A percentile compares a stretch with the other conserved stretches of the same genome.
These are phyloP conservation scores for Annulohypoxylon nitens DNA, from an alignment of 495 filamentous ascomycete species.

Conservation along the genomic window DNA sequence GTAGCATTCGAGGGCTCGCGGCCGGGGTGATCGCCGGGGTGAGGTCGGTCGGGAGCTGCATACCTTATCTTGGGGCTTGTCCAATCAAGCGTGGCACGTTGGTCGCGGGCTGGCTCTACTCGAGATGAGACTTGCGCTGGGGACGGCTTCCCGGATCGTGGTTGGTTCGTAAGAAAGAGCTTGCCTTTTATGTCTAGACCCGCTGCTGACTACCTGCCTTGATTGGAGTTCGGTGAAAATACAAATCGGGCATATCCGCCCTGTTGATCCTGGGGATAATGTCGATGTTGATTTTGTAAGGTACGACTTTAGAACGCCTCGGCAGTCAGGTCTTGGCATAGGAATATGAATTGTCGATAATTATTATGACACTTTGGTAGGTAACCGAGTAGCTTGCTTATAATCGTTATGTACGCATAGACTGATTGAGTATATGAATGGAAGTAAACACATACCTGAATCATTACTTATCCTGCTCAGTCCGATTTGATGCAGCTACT, in stretches of 20 bases:
- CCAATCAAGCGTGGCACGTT: slow-evolving; percentile 47
- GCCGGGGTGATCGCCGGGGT: slow-evolving; percentile 25
- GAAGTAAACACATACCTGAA: not conserved
- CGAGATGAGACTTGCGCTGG: slow-evolving; percentile 23
- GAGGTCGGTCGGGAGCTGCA: slow-evolving; percentile 16
- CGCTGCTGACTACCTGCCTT: slow-evolving; percentile 40
- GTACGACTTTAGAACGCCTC: slow-evolving; percentile 4
- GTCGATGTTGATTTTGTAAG: not conserved
- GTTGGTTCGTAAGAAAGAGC: slow-evolving; percentile 32
- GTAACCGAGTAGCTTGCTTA: not conserved
- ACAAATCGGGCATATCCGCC: slow-evolving; percentile 18
- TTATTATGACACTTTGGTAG: not conserved
- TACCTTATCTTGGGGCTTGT: slow-evolving; percentile 40
- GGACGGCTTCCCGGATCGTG: slow-evolving; percentile 21
- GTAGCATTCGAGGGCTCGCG: slow-evolving; percentile 18
- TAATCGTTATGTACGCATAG: not conserved
- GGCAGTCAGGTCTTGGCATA: slow-evolving; percentile 24
- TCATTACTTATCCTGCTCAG: not conserved
- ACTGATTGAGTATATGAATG: not conserved
- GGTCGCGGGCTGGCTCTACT: slow-evolving; percentile 32
- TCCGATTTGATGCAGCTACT: not conserved
- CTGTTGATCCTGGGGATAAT: not conserved
- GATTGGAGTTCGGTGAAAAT: slow-evolving; percentile 41
- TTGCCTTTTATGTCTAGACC: slow-evolving; percentile 38
- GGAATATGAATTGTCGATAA: not conserved